These are phyloP conservation scores for Plantago elongata DNA, from an alignment of 257 asterid species.

Conservation along the genomic window DNA sequence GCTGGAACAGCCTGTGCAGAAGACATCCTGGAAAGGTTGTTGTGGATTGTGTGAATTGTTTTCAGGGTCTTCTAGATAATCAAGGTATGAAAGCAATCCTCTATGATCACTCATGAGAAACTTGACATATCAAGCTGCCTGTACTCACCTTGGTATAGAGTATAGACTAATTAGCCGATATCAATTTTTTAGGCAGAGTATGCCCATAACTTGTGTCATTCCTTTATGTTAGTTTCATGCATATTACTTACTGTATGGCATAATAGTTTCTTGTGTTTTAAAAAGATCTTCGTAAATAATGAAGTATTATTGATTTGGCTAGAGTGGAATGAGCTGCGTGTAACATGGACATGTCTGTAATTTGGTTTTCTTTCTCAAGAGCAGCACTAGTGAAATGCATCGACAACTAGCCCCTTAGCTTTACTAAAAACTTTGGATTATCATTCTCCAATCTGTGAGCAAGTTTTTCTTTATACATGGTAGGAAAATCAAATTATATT, in stretches of 20 bases:
- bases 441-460: neutral
- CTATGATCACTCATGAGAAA: neutral
- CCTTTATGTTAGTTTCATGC: conserved; percentile 11
- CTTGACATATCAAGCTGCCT: neutral
- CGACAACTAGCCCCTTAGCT: no score
- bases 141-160: neutral
- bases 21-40: conserved; percentile 62
- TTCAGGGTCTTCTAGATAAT: conserved; percentile 34
- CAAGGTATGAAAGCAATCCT: conserved; percentile 21
- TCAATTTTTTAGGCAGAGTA: conserved; percentile 1
- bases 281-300: no score
- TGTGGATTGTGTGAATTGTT: conserved; percentile 69
- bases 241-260: neutral
- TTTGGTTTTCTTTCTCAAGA: neutral
- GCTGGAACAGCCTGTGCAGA: conserved; percentile 34
- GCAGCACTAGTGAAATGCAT: neutral
- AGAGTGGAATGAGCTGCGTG: neutral
- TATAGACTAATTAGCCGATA: neutral
- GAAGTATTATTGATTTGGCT: neutral
- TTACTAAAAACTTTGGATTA: neutral
- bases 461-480: no score
- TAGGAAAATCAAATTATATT: no score
- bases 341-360: neutral
- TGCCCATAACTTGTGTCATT: neutral
- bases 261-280: neutral